Conservation (phyloP, 1,284 basidiomycete species). For the Porodaedalea pini region DNA sequence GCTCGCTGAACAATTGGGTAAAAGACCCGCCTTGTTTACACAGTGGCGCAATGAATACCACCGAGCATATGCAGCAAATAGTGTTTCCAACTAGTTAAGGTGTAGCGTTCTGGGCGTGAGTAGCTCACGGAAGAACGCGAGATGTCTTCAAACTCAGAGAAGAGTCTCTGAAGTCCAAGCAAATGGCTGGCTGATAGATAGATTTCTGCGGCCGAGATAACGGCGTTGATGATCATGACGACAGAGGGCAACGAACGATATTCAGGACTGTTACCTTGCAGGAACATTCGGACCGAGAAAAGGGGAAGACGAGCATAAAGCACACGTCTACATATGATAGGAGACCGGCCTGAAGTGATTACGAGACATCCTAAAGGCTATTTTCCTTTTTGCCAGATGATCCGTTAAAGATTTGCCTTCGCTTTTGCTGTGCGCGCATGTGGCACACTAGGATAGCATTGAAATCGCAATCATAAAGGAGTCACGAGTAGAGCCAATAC, state of each 20-base stretch:
- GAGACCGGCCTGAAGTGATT: neutral
- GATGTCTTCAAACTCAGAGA: no score
- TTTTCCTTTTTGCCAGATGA: neutral
- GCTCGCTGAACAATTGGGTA: neutral
- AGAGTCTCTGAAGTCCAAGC: neutral
- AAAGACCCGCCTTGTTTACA: neutral
- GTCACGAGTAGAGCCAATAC: no score
- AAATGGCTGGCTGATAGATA: neutral
- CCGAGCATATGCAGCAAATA: neutral
- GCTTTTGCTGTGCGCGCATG: neutral
- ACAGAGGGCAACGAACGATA: neutral
- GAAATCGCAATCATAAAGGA: no score
- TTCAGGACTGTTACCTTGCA: no score
- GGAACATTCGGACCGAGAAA: neutral
- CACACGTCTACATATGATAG: neutral
- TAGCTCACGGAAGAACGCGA: neutral
- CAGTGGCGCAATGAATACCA: neutral
- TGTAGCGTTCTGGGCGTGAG: neutral
- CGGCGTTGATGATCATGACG: neutral
- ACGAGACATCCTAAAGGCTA: conserved; percentile 8
- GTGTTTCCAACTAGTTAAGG: neutral
- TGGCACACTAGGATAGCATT: no score
- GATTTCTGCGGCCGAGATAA: neutral
- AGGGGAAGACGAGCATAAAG: neutral
- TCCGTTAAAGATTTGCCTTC: conserved; percentile 12